Conservation (phyloP, 495 filamentous ascomycete genomes). For the Xylaria curta region DNA sequence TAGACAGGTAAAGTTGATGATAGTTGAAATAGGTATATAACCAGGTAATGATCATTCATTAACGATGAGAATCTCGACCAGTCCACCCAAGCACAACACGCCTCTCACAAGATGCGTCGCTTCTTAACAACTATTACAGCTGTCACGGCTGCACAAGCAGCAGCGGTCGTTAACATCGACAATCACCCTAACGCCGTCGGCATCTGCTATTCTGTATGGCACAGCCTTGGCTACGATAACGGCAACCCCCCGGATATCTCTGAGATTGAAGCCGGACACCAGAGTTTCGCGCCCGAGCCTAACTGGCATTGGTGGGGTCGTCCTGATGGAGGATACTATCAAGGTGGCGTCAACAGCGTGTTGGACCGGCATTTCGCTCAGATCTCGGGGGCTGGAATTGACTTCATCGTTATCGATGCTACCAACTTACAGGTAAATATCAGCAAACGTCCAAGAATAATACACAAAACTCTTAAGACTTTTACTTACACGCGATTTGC, state of each 20-base stretch:
- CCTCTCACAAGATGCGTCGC: neutral
- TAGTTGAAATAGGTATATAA: neutral
- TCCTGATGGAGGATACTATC: neutral
- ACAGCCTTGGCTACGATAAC: neutral
- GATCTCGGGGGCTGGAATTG: conserved; percentile 2
- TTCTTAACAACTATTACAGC: neutral
- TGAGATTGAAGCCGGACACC: neutral
- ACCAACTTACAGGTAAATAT: neutral
- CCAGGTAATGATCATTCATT: neutral
- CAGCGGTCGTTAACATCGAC: neutral
- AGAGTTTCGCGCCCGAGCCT: neutral
- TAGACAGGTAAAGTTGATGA: neutral
- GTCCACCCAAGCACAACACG: neutral
- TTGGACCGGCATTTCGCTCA: neutral
- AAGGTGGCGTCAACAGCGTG: neutral
- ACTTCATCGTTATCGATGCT: neutral
- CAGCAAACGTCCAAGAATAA: neutral
- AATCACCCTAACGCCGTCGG: neutral
- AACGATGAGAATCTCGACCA: neutral
- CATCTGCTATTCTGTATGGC: conserved; percentile 1
- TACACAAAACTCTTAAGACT: neutral
- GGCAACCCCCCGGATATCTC: conserved; percentile 2
- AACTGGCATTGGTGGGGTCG: conserved; percentile 3
- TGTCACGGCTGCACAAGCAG: neutral
- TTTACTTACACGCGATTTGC: neutral